phyloP scores from a whole-genome alignment of 108 stramenopile species.

The Pseudonitzschia multistriata region DNA sequence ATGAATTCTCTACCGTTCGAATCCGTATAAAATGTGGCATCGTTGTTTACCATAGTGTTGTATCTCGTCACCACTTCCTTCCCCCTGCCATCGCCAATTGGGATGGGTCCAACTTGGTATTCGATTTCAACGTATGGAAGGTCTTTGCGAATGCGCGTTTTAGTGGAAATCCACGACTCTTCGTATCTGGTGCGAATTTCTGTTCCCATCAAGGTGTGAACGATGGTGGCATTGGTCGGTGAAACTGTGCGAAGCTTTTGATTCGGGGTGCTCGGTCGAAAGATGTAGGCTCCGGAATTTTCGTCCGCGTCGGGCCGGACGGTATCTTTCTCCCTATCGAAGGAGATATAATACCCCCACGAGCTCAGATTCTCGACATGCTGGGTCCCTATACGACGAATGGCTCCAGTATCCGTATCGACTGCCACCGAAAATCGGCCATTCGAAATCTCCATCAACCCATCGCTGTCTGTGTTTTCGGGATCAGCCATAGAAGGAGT shows the following conservation, averaged over 20 bases:
- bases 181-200: conserved; percentile 82
- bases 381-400: not conserved
- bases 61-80: conserved; percentile 86
- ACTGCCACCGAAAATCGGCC: conserved; percentile 14
- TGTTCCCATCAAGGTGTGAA: conserved; percentile 22
- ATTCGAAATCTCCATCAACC: not conserved
- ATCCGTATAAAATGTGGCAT: conserved; percentile 88
- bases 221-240: not conserved
- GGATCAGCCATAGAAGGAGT: not conserved
- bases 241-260: conserved; percentile 29
- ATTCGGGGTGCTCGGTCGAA: conserved; percentile 77
- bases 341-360: conserved; percentile 40
- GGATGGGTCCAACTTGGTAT: conserved; percentile 88
- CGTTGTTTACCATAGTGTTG: conserved; percentile 52
- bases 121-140: conserved; percentile 84
- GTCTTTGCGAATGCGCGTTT: conserved; percentile 60
- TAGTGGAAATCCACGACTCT: conserved; percentile 82
- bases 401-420: not conserved
- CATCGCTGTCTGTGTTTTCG: not conserved
- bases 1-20: conserved; percentile 95
- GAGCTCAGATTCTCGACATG: not conserved
- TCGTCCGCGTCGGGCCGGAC: conserved; percentile 27
- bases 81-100: conserved; percentile 73
- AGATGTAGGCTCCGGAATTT: conserved; percentile 95
- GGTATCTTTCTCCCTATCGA: conserved; percentile 10